Percentiles rank a stretch among this genome's conserved stretches.
These are phyloP conservation scores for button mushroom (Agaricus bisporus) DNA, from an alignment of 768 basidiomycete genomes.

Conservation along the genomic window DNA sequence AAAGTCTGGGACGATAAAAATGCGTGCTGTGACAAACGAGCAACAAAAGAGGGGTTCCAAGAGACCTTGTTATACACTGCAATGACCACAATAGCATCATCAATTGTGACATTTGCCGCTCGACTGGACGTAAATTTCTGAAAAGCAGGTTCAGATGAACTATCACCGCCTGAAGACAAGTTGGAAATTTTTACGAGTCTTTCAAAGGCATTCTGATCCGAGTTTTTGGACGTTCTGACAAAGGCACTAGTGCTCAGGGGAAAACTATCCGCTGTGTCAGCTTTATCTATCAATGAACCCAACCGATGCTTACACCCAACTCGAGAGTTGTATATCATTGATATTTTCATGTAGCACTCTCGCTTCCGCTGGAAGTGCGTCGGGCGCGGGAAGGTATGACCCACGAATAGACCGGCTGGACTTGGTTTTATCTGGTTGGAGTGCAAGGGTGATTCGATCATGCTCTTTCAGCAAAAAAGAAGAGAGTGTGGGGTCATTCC, in stretches of 20 bases:
- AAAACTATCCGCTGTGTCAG: background rate
- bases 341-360: slow-evolving; percentile 42
- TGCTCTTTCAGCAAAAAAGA: slow-evolving; percentile 51
- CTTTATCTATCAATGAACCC: background rate
- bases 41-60: slow-evolving; percentile 55
- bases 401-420: slow-evolving; percentile 26
- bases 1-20: slow-evolving; percentile 70
- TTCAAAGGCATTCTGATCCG: slow-evolving; percentile 58
- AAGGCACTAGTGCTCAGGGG: slow-evolving; percentile 31
- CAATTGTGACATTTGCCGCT: slow-evolving; percentile 7
- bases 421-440: slow-evolving; percentile 25
- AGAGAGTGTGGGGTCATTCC: slow-evolving; percentile 52
- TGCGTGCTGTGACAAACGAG: slow-evolving; percentile 63
- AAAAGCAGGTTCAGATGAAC: background rate
- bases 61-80: slow-evolving; percentile 55
- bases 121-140: background rate
- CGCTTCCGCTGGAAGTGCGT: slow-evolving; percentile 40
- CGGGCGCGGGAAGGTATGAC: slow-evolving; percentile 27
- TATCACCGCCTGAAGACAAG: background rate
- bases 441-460: slow-evolving; percentile 33
- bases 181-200: slow-evolving; percentile 27
- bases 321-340: slow-evolving; percentile 44
- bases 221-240: slow-evolving; percentile 55
- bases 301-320: slow-evolving; percentile 50
- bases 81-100: slow-evolving; percentile 48